These are phyloP conservation scores for Lichtheimia corymbifera DNA, from an alignment of 371 early-diverging fungal genomes.

Conservation along the genomic window DNA sequence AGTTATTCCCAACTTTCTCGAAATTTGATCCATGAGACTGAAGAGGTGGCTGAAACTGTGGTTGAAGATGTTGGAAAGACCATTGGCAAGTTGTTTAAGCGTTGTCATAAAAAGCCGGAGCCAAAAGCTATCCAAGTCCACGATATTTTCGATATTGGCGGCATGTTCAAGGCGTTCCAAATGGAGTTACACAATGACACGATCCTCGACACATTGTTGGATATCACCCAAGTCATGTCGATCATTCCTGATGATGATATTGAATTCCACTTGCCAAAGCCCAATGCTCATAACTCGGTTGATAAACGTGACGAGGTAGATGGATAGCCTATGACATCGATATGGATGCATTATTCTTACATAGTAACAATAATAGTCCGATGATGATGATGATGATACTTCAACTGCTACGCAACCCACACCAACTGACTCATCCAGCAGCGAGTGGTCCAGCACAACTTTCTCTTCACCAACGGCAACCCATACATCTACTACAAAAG, in stretches of 20 bases:
- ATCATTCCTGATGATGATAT: conserved; percentile 44
- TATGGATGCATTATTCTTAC: background rate
- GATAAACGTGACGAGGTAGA: conserved; percentile 22
- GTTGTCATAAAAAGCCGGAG: background rate
- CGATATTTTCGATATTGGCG: conserved; percentile 33
- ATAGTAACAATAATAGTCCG: background rate
- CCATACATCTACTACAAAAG: background rate
- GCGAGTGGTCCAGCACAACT: background rate
- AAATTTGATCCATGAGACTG: conserved; percentile 28
- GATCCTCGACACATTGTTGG: conserved; percentile 6
- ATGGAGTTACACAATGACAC: conserved; percentile 25
- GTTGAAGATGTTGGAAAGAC: conserved; percentile 12
- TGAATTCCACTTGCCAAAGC: conserved; percentile 18
- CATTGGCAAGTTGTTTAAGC: background rate
- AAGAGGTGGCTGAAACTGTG: conserved; percentile 9
- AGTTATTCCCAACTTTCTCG: conserved; percentile 1
- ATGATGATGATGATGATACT: background rate
- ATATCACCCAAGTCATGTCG: conserved; percentile 25
- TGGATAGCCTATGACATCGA: background rate
- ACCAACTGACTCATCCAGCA: background rate
- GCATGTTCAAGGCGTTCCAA: conserved; percentile 23
- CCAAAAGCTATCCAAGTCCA: conserved; percentile 20
- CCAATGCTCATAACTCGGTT: conserved; percentile 13
- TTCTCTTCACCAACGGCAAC: background rate
- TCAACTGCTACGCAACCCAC: background rate